These are phyloP conservation scores for Fusarium sp. DNA, from an alignment of 2,329 filamentous ascomycete species.

Conservation along the genomic window DNA sequence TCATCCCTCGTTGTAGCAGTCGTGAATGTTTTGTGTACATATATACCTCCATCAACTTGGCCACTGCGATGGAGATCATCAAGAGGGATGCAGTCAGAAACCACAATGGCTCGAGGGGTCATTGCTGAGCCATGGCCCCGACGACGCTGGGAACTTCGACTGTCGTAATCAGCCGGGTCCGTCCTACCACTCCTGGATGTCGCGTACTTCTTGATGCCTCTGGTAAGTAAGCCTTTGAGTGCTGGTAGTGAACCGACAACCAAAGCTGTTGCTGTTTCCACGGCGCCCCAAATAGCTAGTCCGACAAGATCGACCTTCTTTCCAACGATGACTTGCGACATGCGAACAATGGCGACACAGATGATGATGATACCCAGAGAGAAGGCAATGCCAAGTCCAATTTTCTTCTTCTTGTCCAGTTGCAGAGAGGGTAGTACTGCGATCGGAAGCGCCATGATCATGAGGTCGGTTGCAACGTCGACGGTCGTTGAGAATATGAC, in stretches of 20 bases:
- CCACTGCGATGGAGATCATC: not conserved
- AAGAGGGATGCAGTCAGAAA: slow-evolving; percentile 11
- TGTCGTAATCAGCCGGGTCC: slow-evolving; percentile 3
- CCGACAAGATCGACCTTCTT: slow-evolving; percentile 17
- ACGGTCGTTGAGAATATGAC: slow-evolving; percentile 22
- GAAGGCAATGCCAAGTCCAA: slow-evolving; percentile 13
- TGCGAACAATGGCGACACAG: slow-evolving; percentile 10
- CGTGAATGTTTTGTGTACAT: slow-evolving; percentile 20
- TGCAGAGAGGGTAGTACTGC: slow-evolving; percentile 15
- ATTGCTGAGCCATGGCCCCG: slow-evolving; percentile 6
- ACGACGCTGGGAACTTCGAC: not conserved
- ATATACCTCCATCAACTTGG: slow-evolving; percentile 8
- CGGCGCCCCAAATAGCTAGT: slow-evolving; percentile 18
- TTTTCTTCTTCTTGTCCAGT: slow-evolving; percentile 22
- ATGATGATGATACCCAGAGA: slow-evolving; percentile 22
- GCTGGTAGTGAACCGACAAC: slow-evolving; percentile 16
- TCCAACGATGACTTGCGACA: slow-evolving; percentile 21
- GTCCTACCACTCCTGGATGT: not conserved
- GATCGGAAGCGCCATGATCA: slow-evolving; percentile 29
- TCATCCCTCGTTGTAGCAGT: not conserved
- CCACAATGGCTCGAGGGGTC: not conserved
- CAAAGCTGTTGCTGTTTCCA: slow-evolving; percentile 23
- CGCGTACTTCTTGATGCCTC: slow-evolving; percentile 17
- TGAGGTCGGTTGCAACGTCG: slow-evolving; percentile 14
- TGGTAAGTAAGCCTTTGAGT: slow-evolving; percentile 10